phyloP scores from a whole-genome alignment of 148 eudicot genomes.

The Pharnaceum exiguum region DNA sequence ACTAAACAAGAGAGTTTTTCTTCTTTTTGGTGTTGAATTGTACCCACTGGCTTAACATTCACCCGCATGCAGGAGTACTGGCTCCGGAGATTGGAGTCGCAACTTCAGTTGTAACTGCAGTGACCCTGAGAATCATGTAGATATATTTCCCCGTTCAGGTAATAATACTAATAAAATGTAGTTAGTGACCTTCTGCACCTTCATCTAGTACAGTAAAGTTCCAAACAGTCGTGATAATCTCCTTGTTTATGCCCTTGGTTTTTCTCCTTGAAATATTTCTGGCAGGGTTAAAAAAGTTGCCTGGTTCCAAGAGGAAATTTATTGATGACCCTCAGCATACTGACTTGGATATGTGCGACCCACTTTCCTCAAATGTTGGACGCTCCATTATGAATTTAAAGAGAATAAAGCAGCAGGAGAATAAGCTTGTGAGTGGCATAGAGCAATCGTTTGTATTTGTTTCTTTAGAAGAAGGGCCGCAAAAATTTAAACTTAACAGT shows the following conservation, averaged over 20 bases:
- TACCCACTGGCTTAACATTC: too few species aligned
- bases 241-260: neutral
- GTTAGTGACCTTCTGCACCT: neutral
- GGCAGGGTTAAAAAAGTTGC: slow-evolving; percentile 61
- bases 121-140: slow-evolving; percentile 39
- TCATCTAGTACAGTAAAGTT: neutral
- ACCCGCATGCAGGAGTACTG: slow-evolving; percentile 42
- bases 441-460: slow-evolving; percentile 11
- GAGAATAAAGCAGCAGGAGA: slow-evolving; percentile 36
- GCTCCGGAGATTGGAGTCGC: slow-evolving; percentile 34
- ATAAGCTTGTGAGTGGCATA: slow-evolving; percentile 3
- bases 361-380: slow-evolving; percentile 17
- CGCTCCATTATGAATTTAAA: slow-evolving; percentile 22
- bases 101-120: slow-evolving; percentile 43
- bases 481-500: slow-evolving; percentile 20
- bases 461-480: slow-evolving; percentile 23
- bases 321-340: slow-evolving; percentile 25
- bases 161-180: neutral
- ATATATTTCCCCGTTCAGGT: slow-evolving; percentile 48
- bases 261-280: neutral
- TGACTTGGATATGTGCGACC: slow-evolving; percentile 20
- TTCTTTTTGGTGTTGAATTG: neutral
- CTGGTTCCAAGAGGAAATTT: slow-evolving; percentile 75
- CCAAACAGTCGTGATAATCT: neutral
- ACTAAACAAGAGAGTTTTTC: neutral